phyloP scores from a whole-genome alignment of 208 protist genomes.

The Leishmania gerbilli region DNA sequence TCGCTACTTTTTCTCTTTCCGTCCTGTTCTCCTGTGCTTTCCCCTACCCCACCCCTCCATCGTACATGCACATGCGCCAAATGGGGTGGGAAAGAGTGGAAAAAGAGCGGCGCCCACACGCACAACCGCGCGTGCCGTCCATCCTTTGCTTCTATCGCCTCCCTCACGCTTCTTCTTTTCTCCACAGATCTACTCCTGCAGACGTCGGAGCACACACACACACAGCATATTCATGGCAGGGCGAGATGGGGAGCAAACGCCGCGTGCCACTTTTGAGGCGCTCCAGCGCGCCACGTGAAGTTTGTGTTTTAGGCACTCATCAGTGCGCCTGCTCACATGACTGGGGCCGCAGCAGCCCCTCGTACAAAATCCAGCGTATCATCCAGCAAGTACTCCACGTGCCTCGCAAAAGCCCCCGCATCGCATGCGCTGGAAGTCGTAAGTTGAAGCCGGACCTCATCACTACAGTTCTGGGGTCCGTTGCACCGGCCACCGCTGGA shows the following conservation, averaged over 20 bases:
- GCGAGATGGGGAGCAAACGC: not conserved
- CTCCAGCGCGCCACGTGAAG: not conserved
- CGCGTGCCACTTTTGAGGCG: not conserved
- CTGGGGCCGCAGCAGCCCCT: conserved; percentile 11
- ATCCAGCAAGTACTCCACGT: conserved; percentile 18
- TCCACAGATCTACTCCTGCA: not conserved
- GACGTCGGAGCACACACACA: not conserved
- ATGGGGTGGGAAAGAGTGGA: not conserved
- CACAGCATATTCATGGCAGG: not conserved
- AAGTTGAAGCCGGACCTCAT: not conserved
- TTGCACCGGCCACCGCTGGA: not conserved
- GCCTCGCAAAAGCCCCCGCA: not conserved
- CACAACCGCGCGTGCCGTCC: not conserved
- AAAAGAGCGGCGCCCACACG: not conserved
- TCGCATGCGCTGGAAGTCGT: not conserved
- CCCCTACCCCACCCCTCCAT: not conserved
- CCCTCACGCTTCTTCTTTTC: not conserved
- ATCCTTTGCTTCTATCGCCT: not conserved
- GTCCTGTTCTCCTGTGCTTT: not conserved
- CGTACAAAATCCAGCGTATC: conserved; percentile 31
- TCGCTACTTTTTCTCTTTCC: not conserved
- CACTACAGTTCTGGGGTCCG: not conserved
- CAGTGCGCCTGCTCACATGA: not conserved
- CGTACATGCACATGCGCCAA: not conserved
- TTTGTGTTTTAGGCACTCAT: not conserved